These are phyloP conservation scores for Cochliopodium minus DNA, from an alignment of 208 protist species.

Conservation along the genomic window DNA sequence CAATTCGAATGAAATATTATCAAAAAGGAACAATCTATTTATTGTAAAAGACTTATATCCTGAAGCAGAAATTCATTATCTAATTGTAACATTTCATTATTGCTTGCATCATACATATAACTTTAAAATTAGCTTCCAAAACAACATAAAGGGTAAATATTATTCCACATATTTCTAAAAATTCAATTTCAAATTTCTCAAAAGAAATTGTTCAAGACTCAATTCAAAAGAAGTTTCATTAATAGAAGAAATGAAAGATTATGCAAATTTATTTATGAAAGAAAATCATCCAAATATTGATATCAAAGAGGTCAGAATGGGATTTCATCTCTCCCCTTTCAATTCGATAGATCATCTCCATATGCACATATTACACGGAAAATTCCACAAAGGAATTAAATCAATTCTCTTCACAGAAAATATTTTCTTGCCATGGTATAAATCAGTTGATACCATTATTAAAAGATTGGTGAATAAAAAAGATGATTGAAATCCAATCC, in stretches of 20 bases:
- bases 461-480: too few species aligned
- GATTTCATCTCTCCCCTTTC: not conserved
- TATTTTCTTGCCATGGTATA: too few species aligned
- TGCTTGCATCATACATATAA: not conserved
- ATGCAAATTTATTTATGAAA: not conserved
- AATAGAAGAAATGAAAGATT: not conserved
- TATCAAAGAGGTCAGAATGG: not conserved
- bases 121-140: not conserved
- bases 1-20: too few species aligned
- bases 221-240: not conserved
- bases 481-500: too few species aligned
- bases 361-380: not conserved
- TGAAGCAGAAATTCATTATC: not conserved
- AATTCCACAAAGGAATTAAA: not conserved
- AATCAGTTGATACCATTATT: too few species aligned
- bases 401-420: too few species aligned
- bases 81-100: not conserved
- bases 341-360: not conserved
- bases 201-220: not conserved
- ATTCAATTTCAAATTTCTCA: not conserved
- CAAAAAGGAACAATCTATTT: too few species aligned
- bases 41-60: not conserved
- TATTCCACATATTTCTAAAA: not conserved
- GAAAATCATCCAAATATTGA: not conserved
- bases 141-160: not conserved